Percentiles rank a stretch among this genome's conserved stretches.
These are phyloP conservation scores for Iris macrosiphon DNA, from an alignment of 106 monocot genomes.

Conservation along the genomic window DNA sequence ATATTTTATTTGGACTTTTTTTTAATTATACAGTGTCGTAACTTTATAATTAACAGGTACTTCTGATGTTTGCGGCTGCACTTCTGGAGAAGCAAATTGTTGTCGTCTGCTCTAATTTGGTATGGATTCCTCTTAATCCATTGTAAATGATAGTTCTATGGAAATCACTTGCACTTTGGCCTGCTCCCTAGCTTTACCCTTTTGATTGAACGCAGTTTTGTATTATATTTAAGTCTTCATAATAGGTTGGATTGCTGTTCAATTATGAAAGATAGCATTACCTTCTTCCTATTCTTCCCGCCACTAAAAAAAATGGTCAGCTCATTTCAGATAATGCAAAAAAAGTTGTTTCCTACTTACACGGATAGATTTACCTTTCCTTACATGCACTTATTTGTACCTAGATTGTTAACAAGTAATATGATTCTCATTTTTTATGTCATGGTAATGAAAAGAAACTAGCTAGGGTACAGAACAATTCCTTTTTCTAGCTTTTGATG, in stretches of 20 bases:
- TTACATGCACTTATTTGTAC: too few species aligned
- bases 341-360: too few species aligned
- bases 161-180: background rate
- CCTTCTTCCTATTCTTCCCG: background rate
- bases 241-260: background rate
- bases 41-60: conserved; percentile 43
- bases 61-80: conserved; percentile 83
- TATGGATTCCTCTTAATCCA: conserved; percentile 10
- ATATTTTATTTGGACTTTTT: background rate
- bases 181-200: background rate
- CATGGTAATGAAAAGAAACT: too few species aligned
- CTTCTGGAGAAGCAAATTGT: conserved; percentile 99
- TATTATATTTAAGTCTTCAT: background rate
- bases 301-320: too few species aligned
- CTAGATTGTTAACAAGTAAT: too few species aligned
- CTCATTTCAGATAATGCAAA: too few species aligned
- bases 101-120: conserved; percentile 93
- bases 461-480: too few species aligned
- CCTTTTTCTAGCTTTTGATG: too few species aligned
- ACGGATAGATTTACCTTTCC: too few species aligned
- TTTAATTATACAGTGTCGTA: background rate
- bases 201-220: background rate
- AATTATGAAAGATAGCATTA: background rate
- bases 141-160: background rate
- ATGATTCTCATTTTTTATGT: too few species aligned